Base-by-base conservation (phyloP, 148 eudicot species). In the Nepenthes mirabilis region DNA sequence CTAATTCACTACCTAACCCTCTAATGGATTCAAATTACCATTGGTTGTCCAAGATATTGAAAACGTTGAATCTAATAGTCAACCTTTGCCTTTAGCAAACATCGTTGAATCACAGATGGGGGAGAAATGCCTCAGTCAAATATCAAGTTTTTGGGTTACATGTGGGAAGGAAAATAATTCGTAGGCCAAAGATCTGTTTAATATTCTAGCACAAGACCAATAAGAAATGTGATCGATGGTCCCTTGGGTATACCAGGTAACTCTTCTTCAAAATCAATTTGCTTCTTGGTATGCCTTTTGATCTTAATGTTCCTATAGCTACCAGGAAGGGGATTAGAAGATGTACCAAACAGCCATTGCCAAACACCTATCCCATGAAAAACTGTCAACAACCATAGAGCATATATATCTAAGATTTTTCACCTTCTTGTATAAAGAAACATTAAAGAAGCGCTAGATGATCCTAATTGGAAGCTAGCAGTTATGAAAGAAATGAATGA, bases 351-450 rank as follows among this genome's bases (percentile, higher is more conserved):
- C 7, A 52, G 11, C 55, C 14, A 23, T 52, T 52, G 55, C 55
- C 5, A 52, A 12, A 23, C 2, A 52, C n/a, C 2, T 52, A 7
- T 52, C 32, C 14, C 2, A 52, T 0, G 6, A 52, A 1, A 32
- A 5, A 3, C 23, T 52, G 8, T 52, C 55, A 11, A 52, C 2
- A 52, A n/a, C 5, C 6, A 52, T 13, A 52, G n/a, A 1, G 55
- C 55, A 13, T 52, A 13, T 32, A 52, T 6, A 4, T 1, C 32
- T 2, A 61, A 51, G 12, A 59, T 59, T 6, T 59, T 50, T 34
- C 55, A 61, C 55, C 3, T 23, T 23, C 23, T 33, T 61, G 56
- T 61, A 49, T 56, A 55, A 8, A 60, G 53, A 60, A 33, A 47
- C 23, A 60, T 60, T 60, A 4, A 33, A 14, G 36, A 43, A 47